Evolutionary conservation across 768 basidiomycete species (phyloP).

Genomic region (Cystobasidium ongulense): DNA sequence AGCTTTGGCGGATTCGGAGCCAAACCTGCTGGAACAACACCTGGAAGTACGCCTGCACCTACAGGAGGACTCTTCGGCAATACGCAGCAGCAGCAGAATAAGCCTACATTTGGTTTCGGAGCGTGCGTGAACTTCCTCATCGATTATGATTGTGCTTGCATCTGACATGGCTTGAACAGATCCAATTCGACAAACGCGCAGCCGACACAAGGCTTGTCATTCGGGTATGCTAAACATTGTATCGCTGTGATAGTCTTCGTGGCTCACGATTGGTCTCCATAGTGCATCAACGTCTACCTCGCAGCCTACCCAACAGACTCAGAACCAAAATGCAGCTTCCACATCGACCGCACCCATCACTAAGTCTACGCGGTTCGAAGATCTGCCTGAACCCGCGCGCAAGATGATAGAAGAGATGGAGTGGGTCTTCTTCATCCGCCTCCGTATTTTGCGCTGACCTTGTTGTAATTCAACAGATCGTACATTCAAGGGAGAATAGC

Average conservation of each 20-base stretch:
- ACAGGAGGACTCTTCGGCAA: conserved; percentile 13
- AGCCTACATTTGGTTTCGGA: conserved; percentile 15
- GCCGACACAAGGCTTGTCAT: background rate
- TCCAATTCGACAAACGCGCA: background rate
- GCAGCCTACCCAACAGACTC: conserved; percentile 20
- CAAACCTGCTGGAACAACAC: conserved; percentile 11
- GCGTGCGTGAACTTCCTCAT: background rate
- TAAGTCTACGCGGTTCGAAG: conserved; percentile 39
- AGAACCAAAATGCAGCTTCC: background rate
- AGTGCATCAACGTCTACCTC: background rate
- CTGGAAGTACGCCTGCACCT: conserved; percentile 4
- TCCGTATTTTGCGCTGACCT: background rate
- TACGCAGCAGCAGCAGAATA: background rate
- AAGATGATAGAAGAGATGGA: conserved; percentile 37
- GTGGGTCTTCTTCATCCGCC: conserved; percentile 28
- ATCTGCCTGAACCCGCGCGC: conserved; percentile 37
- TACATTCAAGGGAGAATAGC: conserved; percentile 34
- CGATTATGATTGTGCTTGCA: background rate
- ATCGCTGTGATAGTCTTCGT: background rate
- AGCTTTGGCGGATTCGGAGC: conserved; percentile 13
- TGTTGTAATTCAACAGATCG: conserved; percentile 24
- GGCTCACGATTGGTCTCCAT: too few relatives aligned
- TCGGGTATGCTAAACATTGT: background rate
- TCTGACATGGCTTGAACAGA: background rate
- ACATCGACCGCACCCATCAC: conserved; percentile 4